Conservation (phyloP, 2,329 filamentous ascomycete species). For the Alternaria novae-zelandiae region DNA sequence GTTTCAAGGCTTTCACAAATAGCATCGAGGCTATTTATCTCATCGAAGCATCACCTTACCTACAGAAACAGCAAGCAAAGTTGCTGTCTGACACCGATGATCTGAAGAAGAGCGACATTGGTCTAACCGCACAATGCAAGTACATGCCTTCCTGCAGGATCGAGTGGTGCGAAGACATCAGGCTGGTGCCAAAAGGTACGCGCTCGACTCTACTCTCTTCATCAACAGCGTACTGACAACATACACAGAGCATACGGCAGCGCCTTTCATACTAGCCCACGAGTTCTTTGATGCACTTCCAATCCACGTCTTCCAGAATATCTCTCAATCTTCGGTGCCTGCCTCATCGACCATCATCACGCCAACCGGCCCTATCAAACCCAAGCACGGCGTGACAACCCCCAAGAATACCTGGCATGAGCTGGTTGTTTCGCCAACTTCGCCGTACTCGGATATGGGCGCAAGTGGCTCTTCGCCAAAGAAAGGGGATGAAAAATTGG, state of each 20-base stretch:
- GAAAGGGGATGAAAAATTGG: constrained; percentile 59
- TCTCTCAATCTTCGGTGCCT: constrained; percentile 54
- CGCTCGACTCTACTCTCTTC: constrained; percentile 12
- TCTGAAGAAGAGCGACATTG: constrained; percentile 74
- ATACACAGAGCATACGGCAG: constrained; percentile 67
- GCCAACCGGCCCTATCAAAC: constrained; percentile 56
- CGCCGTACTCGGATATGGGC: constrained; percentile 51
- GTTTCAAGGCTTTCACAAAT: constrained; percentile 77
- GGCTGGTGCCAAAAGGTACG: constrained; percentile 75
- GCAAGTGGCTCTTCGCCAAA: constrained; percentile 13
- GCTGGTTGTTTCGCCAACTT: constrained; percentile 52
- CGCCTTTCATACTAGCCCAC: constrained; percentile 93
- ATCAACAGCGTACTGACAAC: constrained; percentile 18
- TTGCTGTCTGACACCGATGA: constrained; percentile 78
- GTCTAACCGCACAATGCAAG: constrained; percentile 77
- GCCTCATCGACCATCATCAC: constrained; percentile 53
- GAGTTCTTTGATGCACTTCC: constrained; percentile 99
- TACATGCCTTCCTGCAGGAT: constrained; percentile 73
- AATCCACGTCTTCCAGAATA: constrained; percentile 90
- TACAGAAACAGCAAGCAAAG: constrained; percentile 78
- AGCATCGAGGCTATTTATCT: constrained; percentile 89
- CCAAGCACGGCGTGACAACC: constrained; percentile 46
- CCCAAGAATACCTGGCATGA: constrained; percentile 51
- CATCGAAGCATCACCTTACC: constrained; percentile 86
- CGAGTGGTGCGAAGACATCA: constrained; percentile 88